Evolutionary conservation across 164 flowering plant species (phyloP).

Genomic region (Annona squamosa): DNA sequence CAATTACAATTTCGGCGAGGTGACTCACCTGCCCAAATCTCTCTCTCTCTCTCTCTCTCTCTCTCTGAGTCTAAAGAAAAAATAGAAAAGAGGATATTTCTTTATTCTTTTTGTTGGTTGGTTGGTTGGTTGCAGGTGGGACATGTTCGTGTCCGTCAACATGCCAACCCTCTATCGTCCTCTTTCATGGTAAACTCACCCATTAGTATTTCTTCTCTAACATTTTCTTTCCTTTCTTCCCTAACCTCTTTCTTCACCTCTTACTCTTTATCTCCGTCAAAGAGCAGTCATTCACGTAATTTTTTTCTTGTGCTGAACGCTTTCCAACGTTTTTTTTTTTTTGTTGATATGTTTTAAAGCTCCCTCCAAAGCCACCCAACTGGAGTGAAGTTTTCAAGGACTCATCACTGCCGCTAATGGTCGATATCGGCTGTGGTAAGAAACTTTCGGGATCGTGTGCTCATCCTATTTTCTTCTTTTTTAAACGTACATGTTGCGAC

Average conservation of each 20-base stretch:
- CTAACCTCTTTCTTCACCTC: neutral
- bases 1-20: conserved; percentile 35
- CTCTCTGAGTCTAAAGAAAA: neutral
- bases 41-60: too few relatives aligned
- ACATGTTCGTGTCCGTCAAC: conserved; percentile 77
- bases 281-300: neutral
- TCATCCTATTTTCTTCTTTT: neutral
- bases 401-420: conserved; percentile 70
- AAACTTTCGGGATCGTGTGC: neutral
- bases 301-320: neutral
- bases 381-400: conserved; percentile 64
- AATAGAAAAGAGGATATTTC: neutral
- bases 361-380: conserved; percentile 52
- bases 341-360: conserved; percentile 21
- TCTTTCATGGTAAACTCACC: conserved; percentile 38
- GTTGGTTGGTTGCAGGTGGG: conserved; percentile 56
- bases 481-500: neutral
- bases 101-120: neutral
- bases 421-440: conserved; percentile 83
- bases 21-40: neutral
- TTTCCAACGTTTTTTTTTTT: neutral
- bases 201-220: neutral
- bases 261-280: neutral
- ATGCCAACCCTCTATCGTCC: conserved; percentile 77
- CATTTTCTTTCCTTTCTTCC: neutral